Percentiles rank a stretch among this genome's conserved stretches.
These are phyloP conservation scores for Cercospora sojina DNA, from an alignment of 2,329 filamentous ascomycete species.

Conservation along the genomic window DNA sequence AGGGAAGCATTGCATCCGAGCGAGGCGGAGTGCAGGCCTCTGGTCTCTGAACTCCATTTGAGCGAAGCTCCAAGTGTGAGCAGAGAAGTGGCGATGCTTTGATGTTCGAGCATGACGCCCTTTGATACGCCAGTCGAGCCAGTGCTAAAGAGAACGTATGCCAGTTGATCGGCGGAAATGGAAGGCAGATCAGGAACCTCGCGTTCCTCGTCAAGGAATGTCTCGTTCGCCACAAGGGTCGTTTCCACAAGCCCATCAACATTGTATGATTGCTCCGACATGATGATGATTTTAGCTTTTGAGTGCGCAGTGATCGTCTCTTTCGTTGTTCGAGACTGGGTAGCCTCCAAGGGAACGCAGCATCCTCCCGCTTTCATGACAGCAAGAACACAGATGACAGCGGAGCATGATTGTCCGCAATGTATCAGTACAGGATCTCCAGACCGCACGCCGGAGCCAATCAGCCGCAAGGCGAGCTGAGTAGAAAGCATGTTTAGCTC, in stretches of 20 bases:
- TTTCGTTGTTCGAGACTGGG: not conserved
- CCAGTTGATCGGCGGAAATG: not conserved
- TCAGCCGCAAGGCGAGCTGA: not conserved
- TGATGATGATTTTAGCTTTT: not conserved
- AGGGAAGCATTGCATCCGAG: not conserved
- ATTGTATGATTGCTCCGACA: not conserved
- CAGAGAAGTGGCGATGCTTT: not conserved
- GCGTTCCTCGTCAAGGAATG: not conserved
- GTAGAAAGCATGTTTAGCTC: not conserved
- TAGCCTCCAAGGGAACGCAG: not conserved
- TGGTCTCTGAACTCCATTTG: not conserved
- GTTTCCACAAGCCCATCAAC: not conserved
- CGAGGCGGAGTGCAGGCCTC: not conserved
- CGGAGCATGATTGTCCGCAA: not conserved
- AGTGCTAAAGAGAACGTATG: not conserved
- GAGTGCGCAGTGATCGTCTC: not conserved
- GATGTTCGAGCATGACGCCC: not conserved
- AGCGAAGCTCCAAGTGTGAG: not conserved
- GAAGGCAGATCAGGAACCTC: not conserved
- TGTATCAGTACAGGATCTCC: not conserved
- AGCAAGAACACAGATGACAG: not conserved
- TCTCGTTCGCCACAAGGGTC: not conserved
- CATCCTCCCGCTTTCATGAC: not conserved
- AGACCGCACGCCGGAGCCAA: not conserved
- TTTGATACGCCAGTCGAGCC: not conserved